These are phyloP conservation scores for Ophiostoma ulmi DNA, from an alignment of 2,329 filamentous ascomycete species.

Conservation along the genomic window DNA sequence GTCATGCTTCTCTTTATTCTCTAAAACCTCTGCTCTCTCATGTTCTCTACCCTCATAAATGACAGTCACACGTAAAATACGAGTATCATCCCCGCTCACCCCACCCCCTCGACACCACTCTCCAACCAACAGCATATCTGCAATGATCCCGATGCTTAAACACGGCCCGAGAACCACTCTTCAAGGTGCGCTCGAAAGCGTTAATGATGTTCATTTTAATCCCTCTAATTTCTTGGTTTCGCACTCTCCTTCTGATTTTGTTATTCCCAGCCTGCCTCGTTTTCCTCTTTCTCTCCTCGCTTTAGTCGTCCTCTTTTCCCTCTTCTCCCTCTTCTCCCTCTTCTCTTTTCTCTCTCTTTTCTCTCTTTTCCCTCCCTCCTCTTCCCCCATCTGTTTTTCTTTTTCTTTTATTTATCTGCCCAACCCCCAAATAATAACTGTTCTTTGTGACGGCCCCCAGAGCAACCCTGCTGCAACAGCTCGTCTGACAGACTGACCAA, in stretches of 20 bases:
- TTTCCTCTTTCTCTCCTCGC: neutral
- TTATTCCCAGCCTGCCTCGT: neutral
- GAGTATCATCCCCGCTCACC: too few species aligned
- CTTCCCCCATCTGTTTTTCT: too few species aligned
- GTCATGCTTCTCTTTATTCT: too few species aligned
- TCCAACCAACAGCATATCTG: neutral
- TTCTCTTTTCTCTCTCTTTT: neutral
- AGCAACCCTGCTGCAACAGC: neutral
- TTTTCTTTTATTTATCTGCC: too few species aligned
- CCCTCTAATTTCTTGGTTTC: neutral
- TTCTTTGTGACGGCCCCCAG: neutral
- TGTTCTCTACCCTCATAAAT: too few species aligned
- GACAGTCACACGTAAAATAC: too few species aligned
- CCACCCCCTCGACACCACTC: too few species aligned
- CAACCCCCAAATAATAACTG: too few species aligned
- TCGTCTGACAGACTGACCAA: neutral
- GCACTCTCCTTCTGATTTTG: neutral
- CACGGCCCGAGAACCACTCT: neutral
- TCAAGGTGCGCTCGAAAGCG: neutral
- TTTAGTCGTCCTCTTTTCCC: too few species aligned
- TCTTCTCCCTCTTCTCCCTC: too few species aligned
- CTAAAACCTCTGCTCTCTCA: too few species aligned
- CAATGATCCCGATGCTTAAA: neutral
- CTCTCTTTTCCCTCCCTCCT: neutral
- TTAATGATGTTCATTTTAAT: neutral